A percentile compares a stretch with the other conserved stretches of the same genome.
phyloP scores from a whole-genome alignment of 2,329 filamentous ascomycete genomes.

The Cercospora sp. region DNA sequence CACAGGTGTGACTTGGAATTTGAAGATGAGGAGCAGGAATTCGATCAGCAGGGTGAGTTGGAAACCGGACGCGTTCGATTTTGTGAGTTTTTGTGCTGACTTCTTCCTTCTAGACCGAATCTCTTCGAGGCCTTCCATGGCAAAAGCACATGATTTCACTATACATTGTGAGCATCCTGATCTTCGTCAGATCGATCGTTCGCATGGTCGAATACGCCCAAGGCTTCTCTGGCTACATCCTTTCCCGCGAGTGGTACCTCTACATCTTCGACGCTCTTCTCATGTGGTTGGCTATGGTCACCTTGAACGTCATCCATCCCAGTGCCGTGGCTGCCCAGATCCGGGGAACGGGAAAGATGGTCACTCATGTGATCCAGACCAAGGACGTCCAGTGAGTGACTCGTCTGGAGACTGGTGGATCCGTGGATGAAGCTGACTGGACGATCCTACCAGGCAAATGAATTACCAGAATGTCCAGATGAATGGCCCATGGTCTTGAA shows the following conservation, averaged over 20 bases:
- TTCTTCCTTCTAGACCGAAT: not conserved
- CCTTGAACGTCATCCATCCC: conserved; percentile 21
- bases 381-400: conserved; percentile 15
- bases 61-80: not conserved
- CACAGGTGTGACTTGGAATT: conserved; percentile 35
- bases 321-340: conserved; percentile 22
- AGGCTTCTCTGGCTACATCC: conserved; percentile 48
- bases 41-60: conserved; percentile 20
- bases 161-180: conserved; percentile 48
- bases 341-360: conserved; percentile 18
- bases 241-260: conserved; percentile 39
- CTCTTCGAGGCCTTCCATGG: conserved; percentile 31
- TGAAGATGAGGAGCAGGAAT: conserved; percentile 24
- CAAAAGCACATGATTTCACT: conserved; percentile 45
- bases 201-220: conserved; percentile 52
- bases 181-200: conserved; percentile 52
- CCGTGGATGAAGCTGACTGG: not conserved
- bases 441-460: not conserved
- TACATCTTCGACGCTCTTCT: conserved; percentile 26
- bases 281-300: conserved; percentile 23
- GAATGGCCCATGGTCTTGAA: conserved; percentile 1
- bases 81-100: not conserved
- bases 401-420: not conserved
- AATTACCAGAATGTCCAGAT: conserved; percentile 7
- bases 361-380: conserved; percentile 16